Evolutionary conservation across 441 rosid genomes (phyloP).

Genomic region (Brassica hybrid): DNA sequence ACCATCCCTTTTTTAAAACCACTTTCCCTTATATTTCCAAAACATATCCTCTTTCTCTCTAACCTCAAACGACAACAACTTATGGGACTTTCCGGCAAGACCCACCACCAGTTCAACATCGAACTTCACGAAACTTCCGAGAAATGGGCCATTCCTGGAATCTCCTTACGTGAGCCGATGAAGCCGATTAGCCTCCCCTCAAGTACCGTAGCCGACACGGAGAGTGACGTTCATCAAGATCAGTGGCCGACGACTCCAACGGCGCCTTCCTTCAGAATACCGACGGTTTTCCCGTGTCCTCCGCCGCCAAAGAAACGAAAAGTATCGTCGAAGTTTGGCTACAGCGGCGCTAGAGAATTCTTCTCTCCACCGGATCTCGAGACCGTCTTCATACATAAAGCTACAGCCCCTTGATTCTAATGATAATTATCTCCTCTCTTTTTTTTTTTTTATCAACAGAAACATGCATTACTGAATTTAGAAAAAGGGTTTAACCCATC

Average conservation of each 20-base stretch:
- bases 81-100: constrained; percentile 26
- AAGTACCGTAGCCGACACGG: constrained; percentile 41
- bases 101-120: constrained; percentile 2
- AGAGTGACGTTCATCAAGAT: constrained; percentile 38
- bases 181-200: constrained; percentile 59
- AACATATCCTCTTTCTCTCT: background rate
- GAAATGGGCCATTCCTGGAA: constrained; percentile 71
- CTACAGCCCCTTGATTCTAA: constrained; percentile 21
- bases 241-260: constrained; percentile 70
- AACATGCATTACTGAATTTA: too few relatives aligned
- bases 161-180: constrained; percentile 49
- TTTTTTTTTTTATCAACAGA: too few relatives aligned
- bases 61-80: background rate
- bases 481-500: too few relatives aligned
- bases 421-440: background rate
- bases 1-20: background rate
- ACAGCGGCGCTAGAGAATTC: constrained; percentile 62
- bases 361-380: constrained; percentile 88
- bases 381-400: constrained; percentile 50
- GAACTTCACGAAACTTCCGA: constrained; percentile 29
- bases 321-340: constrained; percentile 54
- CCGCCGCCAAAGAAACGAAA: constrained; percentile 79
- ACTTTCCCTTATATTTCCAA: background rate
- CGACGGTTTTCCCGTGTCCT: constrained; percentile 68
- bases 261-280: constrained; percentile 68